Percentiles rank a stretch among this genome's conserved stretches.
Evolutionary conservation across 768 basidiomycete genomes (phyloP).

Genomic region (Naganishia onofrii): DNA sequence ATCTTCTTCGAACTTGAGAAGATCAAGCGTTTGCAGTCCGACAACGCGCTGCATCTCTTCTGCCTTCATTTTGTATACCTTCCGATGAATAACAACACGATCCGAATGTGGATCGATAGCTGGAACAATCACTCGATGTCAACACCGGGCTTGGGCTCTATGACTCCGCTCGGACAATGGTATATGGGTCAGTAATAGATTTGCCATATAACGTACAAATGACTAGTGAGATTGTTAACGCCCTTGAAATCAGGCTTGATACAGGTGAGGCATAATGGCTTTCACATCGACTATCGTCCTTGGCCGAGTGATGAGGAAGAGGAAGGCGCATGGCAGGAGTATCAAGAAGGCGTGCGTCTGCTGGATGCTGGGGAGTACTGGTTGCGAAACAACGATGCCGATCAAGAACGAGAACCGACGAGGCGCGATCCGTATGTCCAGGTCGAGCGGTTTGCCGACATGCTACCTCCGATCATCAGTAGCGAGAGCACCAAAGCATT

Average conservation of each 20-base stretch:
- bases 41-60: background rate
- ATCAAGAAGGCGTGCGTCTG: too few relatives aligned
- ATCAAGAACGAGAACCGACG: too few relatives aligned
- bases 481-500: too few relatives aligned
- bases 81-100: background rate
- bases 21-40: background rate
- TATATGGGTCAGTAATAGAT: background rate
- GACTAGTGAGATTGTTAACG: background rate
- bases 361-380: too few relatives aligned
- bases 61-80: slow-evolving; percentile 5
- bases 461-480: too few relatives aligned
- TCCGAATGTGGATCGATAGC: background rate
- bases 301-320: background rate
- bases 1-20: background rate
- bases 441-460: too few relatives aligned
- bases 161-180: slow-evolving; percentile 2
- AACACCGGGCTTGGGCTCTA: background rate
- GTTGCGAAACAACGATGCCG: too few relatives aligned
- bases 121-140: slow-evolving; percentile 1
- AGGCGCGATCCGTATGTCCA: too few relatives aligned
- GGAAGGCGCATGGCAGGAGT: background rate
- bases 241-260: background rate
- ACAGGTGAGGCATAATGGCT: background rate
- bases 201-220: too few relatives aligned
- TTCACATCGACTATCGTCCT: background rate